Evolutionary conservation across 1,139 yeast genomes (phyloP), one percentile per base, ranked within the genome.

Genomic region (Yarrowia galli): DNA sequence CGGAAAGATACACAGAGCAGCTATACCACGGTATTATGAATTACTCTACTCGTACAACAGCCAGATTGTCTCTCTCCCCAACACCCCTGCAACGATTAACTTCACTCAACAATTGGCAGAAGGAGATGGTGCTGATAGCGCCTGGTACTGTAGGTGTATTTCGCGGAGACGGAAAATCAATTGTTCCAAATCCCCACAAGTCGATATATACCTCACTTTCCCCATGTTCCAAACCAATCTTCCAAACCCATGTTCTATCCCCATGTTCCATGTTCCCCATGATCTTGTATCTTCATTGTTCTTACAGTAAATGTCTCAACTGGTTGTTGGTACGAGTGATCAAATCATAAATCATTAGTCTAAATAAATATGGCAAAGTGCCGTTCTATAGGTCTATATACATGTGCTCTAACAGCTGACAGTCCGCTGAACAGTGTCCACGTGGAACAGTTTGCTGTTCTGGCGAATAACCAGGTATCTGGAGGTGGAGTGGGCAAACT

Each of bases 321-420:
- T 8, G 7, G 6, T 12, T 23, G 32, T 32, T 51, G 42, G 35
- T 51, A n/a, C n/a, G n/a, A n/a, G n/a, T n/a, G n/a, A n/a, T n/a
- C n/a, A 51, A 48, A 35, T 51, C 56, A 35, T 51, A 18, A 49
- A 18, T 51, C 58, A 36, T 51, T 51, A 51, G 35, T 51, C 42
- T 35, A 51, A 49, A 51, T 51, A 51, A 51, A 51, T 51, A 51
- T 28, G 32, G 32, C 32, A 8, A 5, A 10, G 28, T 8, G 32
- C 32, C 32, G 32, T 28, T 28, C 32, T 28, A 28, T 28, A 10
- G 28, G 32, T 28, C 32, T 46, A 28, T 49, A 35, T 35, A 49
- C 20, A 53, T 43, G 16, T 51, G 35, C 5, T 28, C 32, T 28
- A 51, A 8, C 42, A 28, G 43, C 58, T 51, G 22, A 38, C 43